Conservation (phyloP, 1,284 basidiomycete species). For the Apiotrichum veenhuisii region DNA sequence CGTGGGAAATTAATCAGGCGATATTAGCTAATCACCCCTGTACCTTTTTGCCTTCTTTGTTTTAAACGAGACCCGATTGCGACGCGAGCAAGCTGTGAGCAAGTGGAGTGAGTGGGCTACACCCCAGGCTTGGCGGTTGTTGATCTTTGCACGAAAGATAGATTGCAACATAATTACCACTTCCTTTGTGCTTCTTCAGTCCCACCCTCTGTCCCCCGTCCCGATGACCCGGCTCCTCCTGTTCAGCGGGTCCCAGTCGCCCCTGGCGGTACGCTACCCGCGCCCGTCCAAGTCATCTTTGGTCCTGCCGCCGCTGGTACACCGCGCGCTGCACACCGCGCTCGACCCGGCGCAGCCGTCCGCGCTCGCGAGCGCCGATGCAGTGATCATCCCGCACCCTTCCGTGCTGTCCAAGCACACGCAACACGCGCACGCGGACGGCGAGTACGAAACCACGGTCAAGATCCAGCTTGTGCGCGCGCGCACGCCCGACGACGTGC, state of each 20-base stretch:
- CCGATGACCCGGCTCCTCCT: constrained; percentile 27
- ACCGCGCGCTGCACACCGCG: constrained; percentile 44
- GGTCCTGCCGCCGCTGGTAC: constrained; percentile 42
- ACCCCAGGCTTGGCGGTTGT: too few relatives aligned
- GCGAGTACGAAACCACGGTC: constrained; percentile 41
- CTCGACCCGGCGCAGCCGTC: constrained; percentile 35
- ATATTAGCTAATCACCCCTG: not conserved
- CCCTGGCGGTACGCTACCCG: constrained; percentile 40
- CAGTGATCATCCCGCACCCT: constrained; percentile 34
- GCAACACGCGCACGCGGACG: not conserved
- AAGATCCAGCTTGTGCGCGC: constrained; percentile 37
- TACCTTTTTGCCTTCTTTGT: not conserved
- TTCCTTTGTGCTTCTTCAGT: not conserved
- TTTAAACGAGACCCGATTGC: too few relatives aligned
- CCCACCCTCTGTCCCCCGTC: not conserved
- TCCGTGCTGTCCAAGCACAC: constrained; percentile 31
- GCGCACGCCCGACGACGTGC: not conserved
- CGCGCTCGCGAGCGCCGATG: constrained; percentile 4
- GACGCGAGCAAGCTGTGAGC: too few relatives aligned
- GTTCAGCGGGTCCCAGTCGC: constrained; percentile 44
- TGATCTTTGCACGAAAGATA: too few relatives aligned
- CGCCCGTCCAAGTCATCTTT: constrained; percentile 35
- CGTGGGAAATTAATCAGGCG: not conserved
- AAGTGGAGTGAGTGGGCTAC: too few relatives aligned
- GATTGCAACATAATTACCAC: too few relatives aligned